Evolutionary conservation across 352 stramenopile species (phyloP).

Genomic region (Phytophthora pistaciae): DNA sequence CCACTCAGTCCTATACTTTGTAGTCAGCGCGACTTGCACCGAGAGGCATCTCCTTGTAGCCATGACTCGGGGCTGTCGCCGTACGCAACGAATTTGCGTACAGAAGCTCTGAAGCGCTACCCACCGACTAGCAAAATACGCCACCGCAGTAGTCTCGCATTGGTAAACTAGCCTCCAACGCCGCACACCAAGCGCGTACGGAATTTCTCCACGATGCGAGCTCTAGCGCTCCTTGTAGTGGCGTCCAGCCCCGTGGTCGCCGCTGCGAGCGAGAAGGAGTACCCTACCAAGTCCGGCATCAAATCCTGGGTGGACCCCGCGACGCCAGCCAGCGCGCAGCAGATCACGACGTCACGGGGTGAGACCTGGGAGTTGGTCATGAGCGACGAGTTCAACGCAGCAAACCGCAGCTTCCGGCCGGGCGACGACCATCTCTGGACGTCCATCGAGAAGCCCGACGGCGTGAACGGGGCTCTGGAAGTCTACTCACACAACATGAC

Average conservation of each 20-base stretch:
- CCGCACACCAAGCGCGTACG: not conserved
- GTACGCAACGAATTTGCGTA: conserved; percentile 19
- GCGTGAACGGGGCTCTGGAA: conserved; percentile 91
- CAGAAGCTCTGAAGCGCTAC: conserved; percentile 6
- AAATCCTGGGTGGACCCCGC: conserved; percentile 55
- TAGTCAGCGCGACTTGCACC: conserved; percentile 12
- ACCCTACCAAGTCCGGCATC: conserved; percentile 54
- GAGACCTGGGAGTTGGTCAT: conserved; percentile 80
- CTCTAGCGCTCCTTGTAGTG: not conserved
- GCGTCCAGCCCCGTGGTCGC: not conserved
- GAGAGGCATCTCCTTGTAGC: conserved; percentile 8
- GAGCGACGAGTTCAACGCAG: conserved; percentile 94
- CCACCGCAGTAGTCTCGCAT: not conserved
- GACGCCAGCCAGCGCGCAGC: conserved; percentile 47
- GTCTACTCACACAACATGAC: conserved; percentile 93
- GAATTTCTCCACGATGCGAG: conserved; percentile 6
- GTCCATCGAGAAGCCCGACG: conserved; percentile 94
- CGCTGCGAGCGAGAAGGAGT: conserved; percentile 24
- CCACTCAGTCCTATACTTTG: conserved; percentile 8
- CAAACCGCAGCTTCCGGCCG: conserved; percentile 87
- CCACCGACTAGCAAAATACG: conserved; percentile 4
- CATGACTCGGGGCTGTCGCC: conserved; percentile 13
- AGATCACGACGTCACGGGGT: conserved; percentile 43
- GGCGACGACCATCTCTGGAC: conserved; percentile 94
- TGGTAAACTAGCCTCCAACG: conserved; percentile 14